Evolutionary conservation across 2,329 filamentous ascomycete genomes (phyloP).

Genomic region (Alternaria viburni): DNA sequence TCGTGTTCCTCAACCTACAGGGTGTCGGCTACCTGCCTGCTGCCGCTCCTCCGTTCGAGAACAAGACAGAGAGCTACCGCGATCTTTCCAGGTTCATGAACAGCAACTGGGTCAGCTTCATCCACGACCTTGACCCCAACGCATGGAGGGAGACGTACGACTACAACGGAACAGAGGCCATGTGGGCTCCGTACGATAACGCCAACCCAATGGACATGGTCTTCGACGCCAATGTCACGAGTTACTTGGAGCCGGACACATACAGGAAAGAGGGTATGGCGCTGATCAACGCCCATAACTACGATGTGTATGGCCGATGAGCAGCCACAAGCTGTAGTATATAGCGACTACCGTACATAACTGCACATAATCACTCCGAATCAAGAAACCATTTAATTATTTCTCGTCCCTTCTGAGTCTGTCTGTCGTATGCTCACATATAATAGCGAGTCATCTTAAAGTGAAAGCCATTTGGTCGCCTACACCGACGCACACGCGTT

Average conservation of each 20-base stretch:
- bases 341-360: background rate
- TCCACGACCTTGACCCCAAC: slow-evolving; percentile 48
- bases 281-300: slow-evolving; percentile 46
- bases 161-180: slow-evolving; percentile 28
- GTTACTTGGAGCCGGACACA: slow-evolving; percentile 52
- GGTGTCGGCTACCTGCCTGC: slow-evolving; percentile 52
- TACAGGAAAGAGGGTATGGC: slow-evolving; percentile 54
- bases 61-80: slow-evolving; percentile 46
- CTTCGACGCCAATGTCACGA: slow-evolving; percentile 55
- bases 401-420: background rate
- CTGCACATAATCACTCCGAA: background rate
- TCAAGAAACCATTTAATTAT: background rate
- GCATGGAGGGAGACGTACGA: slow-evolving; percentile 25
- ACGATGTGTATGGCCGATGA: slow-evolving; percentile 13
- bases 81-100: slow-evolving; percentile 53
- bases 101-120: slow-evolving; percentile 54
- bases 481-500: background rate
- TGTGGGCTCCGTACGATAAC: slow-evolving; percentile 52
- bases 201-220: slow-evolving; percentile 51
- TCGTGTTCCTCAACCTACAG: slow-evolving; percentile 55
- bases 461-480: background rate
- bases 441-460: background rate
- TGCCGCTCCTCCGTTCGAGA: slow-evolving; percentile 38
- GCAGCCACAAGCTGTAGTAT: background rate
- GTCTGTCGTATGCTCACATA: background rate